A percentile compares a stretch with the other conserved stretches of the same genome.
These are phyloP conservation scores for Jaenimonas drosophilae DNA, from an alignment of 208 protist genomes.

Conservation along the genomic window DNA sequence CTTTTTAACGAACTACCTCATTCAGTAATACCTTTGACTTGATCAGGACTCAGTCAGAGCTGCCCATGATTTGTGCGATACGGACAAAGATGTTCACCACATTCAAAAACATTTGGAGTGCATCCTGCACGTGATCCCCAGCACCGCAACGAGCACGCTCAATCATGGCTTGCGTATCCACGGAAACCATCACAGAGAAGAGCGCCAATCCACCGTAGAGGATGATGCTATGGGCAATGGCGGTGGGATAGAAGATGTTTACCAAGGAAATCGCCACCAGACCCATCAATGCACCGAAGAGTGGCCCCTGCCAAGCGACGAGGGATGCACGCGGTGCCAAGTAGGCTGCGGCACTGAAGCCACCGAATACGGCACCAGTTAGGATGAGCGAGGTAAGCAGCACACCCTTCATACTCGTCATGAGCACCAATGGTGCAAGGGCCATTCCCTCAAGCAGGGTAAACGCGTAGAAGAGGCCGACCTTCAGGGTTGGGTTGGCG, in stretches of 20 bases:
- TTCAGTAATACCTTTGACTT: background rate
- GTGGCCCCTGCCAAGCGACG: constrained; percentile 74
- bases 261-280: constrained; percentile 74
- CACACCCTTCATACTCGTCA: constrained; percentile 69
- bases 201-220: constrained; percentile 83
- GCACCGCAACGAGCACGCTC: constrained; percentile 76
- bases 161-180: constrained; percentile 87
- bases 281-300: constrained; percentile 79
- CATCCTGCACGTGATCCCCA: constrained; percentile 77
- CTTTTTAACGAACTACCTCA: no score
- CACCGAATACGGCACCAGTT: constrained; percentile 73
- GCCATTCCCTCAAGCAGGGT: constrained; percentile 79
- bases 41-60: constrained; percentile 10
- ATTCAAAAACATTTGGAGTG: constrained; percentile 77
- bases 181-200: constrained; percentile 74
- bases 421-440: constrained; percentile 62
- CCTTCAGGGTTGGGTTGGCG: constrained; percentile 52
- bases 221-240: constrained; percentile 71
- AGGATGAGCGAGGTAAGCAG: constrained; percentile 69
- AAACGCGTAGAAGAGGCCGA: constrained; percentile 72
- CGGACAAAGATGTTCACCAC: constrained; percentile 86
- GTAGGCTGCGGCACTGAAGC: constrained; percentile 81
- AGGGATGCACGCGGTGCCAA: constrained; percentile 67
- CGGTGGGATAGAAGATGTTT: constrained; percentile 82
- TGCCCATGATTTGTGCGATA: constrained; percentile 78